Evolutionary conservation across 1,284 basidiomycete species (phyloP).

Genomic region (Caloboletus firmus): DNA sequence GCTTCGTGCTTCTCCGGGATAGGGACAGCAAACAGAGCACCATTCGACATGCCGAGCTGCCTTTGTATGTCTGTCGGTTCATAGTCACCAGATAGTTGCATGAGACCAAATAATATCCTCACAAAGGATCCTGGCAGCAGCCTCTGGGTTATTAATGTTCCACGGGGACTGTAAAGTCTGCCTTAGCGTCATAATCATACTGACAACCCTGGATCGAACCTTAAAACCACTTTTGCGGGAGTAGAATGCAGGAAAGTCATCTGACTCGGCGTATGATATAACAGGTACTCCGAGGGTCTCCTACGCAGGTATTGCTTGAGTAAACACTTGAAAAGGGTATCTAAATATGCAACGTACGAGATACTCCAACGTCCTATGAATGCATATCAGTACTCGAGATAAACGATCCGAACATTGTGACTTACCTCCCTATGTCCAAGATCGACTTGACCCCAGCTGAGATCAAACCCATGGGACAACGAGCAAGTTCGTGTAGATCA

Average conservation of each 20-base stretch:
- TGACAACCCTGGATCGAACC: constrained; percentile 34
- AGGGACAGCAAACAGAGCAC: constrained; percentile 85
- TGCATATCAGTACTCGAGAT: constrained; percentile 9
- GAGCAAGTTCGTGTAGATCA: constrained; percentile 80
- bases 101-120: constrained; percentile 26
- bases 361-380: constrained; percentile 84
- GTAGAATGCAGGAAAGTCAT: constrained; percentile 96
- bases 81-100: constrained; percentile 9
- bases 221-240: constrained; percentile 79
- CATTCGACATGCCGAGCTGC: constrained; percentile 66
- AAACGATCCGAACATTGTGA: neutral
- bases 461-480: constrained; percentile 86
- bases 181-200: constrained; percentile 5
- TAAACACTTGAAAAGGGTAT: neutral
- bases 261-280: constrained; percentile 70
- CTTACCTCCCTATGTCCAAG: constrained; percentile 82
- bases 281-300: constrained; percentile 97
- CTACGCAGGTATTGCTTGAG: constrained; percentile 41
- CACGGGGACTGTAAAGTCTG: constrained; percentile 58
- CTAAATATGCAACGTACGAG: constrained; percentile 51
- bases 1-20: constrained; percentile 80
- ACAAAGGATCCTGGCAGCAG: constrained; percentile 76
- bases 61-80: constrained; percentile 52
- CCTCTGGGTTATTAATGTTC: constrained; percentile 57
- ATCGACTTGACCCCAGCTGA: constrained; percentile 97